Base-by-base conservation (phyloP, 2,329 filamentous ascomycete species). In the Alternaria tenuissima region DNA sequence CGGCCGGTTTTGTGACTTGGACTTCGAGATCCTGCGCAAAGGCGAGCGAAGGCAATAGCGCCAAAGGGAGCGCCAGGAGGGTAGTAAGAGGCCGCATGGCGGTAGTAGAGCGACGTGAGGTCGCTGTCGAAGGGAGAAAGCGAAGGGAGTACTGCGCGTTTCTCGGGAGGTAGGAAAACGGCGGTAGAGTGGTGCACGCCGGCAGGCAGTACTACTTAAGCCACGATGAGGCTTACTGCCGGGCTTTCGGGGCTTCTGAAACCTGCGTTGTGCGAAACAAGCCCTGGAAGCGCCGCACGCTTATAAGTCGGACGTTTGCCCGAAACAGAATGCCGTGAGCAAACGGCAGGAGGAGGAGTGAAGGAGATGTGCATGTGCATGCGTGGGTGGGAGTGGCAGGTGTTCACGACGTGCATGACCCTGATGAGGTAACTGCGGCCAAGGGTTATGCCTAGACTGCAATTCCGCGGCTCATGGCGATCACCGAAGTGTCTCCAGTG, bases 1-100 rank as follows among this genome's bases (percentile, higher is more conserved):
- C 69, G 9, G 77, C 79, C 2, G 77, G 63, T 47, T 76, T 75
- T 18, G 79, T 81, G 65, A 78, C 75, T 64, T 83, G 77, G 71
- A 84, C 80, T 48, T 69, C 67, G 54, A 82, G 71, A 5, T 56
- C 59, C 41, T 74, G 67, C 12, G 73, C 72, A 38, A 59, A 52
- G n/a, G 62, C 64, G 51, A 71, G 43, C 52, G 70, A 59, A 24
- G 65, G 65, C 9, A 76, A 60, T 28, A 69, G 63, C 36, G 67
- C 63, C 39, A 73, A 55, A 43, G 68, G 62, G 26, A 74, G 67
- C 34, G 64, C 64, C 62, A 64, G 53, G 46, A 76, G 62, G 20
- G 65, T 52, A 22, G 52, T 55, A 52, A 72, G 62, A 59, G 60
- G 65, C 72, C 74, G 72, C 76, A 78, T 78, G 36, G 64, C 63